Evolutionary conservation across 306 rosid species (phyloP).

Genomic region (Spatholobus suberectus): DNA sequence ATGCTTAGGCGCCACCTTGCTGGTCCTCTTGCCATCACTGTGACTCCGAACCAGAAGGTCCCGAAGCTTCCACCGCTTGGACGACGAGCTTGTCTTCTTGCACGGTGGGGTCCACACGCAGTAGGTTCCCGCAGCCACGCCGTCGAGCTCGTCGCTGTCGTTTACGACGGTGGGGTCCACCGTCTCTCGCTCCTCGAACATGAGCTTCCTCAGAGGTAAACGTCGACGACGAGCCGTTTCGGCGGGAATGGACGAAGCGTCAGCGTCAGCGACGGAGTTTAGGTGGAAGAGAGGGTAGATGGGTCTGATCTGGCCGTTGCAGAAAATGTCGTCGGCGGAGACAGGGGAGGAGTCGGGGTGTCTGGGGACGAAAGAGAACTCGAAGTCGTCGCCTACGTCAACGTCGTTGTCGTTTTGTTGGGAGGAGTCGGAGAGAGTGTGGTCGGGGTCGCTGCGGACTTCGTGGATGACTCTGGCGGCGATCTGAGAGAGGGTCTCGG

Average conservation of each 20-base stretch:
- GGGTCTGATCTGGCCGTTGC: constrained; percentile 81
- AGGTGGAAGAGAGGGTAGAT: constrained; percentile 64
- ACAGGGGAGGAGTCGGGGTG: constrained; percentile 54
- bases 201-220: constrained; percentile 65
- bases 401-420: neutral
- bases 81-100: constrained; percentile 59
- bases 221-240: constrained; percentile 47
- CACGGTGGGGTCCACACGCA: constrained; percentile 76
- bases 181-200: constrained; percentile 64
- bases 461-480: constrained; percentile 77
- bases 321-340: constrained; percentile 87
- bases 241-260: neutral
- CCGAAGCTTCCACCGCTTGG: constrained; percentile 78
- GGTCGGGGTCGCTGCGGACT: constrained; percentile 18
- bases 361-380: constrained; percentile 59
- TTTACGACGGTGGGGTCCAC: too few species aligned
- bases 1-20: constrained; percentile 13
- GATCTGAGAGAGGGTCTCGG: constrained; percentile 64
- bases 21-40: constrained; percentile 51
- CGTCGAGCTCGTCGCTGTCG: constrained; percentile 48
- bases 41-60: constrained; percentile 64
- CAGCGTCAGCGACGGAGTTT: constrained; percentile 19
- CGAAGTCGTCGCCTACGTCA: constrained; percentile 53
- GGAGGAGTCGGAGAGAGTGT: neutral
- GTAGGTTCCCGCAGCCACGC: constrained; percentile 54